A percentile compares a stretch with the other conserved stretches of the same genome.
Conservation (phyloP, 176 grass and related monocot genomes). For the Musa itinerans region DNA sequence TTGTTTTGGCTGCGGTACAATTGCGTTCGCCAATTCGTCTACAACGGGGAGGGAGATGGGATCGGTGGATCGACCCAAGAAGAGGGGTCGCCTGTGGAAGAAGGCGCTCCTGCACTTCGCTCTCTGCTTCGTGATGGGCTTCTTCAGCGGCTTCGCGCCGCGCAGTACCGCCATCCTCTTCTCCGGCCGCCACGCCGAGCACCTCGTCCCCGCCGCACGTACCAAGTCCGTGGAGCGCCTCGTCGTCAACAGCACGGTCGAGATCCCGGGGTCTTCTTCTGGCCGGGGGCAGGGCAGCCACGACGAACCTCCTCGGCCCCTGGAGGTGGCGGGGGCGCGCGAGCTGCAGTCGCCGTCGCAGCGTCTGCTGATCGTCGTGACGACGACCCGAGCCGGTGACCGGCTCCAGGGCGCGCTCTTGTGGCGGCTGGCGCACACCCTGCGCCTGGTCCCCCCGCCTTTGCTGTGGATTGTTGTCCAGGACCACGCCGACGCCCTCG, state of each 20-base stretch:
- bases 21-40: neutral
- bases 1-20: neutral
- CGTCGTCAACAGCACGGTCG: slow-evolving; percentile 1
- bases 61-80: slow-evolving; percentile 28
- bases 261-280: neutral
- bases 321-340: neutral
- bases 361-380: slow-evolving; percentile 15
- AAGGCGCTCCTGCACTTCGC: slow-evolving; percentile 37
- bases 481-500: slow-evolving; percentile 34
- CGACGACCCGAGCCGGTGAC: slow-evolving; percentile 13
- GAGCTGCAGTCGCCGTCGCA: neutral
- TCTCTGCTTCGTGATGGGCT: slow-evolving; percentile 38
- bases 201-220: neutral
- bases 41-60: slow-evolving; percentile 6
- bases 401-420: slow-evolving; percentile 34
- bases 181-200: neutral
- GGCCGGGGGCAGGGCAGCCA: too few species aligned
- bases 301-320: neutral
- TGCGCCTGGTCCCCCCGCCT: slow-evolving; percentile 61
- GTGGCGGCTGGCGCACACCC: slow-evolving; percentile 61
- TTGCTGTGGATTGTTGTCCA: slow-evolving; percentile 89
- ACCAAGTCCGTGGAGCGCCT: neutral
- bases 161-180: slow-evolving; percentile 18
- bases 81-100: slow-evolving; percentile 33
- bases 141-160: slow-evolving; percentile 46